A percentile compares a stretch with the other conserved stretches of the same genome.
Evolutionary conservation across 768 basidiomycete genomes (phyloP).

Genomic region (Lactarius hatsudake): DNA sequence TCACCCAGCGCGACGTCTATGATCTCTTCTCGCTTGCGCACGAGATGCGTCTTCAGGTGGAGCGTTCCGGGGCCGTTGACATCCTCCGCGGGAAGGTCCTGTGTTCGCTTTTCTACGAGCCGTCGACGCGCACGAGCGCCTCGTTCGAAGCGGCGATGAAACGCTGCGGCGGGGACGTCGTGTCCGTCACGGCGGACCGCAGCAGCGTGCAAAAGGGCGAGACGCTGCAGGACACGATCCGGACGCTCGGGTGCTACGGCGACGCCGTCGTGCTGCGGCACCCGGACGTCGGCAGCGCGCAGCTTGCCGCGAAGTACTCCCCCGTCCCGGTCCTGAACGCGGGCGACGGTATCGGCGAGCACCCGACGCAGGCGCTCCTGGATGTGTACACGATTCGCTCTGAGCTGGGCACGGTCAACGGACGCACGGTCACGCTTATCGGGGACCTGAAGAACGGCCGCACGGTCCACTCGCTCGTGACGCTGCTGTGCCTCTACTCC

Average conservation of each 20-base stretch:
- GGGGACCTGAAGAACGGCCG: constrained; percentile 98
- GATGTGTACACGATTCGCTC: constrained; percentile 96
- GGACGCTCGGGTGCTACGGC: constrained; percentile 92
- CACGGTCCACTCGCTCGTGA: constrained; percentile 94
- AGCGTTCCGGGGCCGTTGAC: constrained; percentile 84
- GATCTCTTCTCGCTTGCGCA: constrained; percentile 92
- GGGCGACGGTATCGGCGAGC: constrained; percentile 96
- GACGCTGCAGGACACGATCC: constrained; percentile 86
- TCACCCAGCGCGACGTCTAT: constrained; percentile 84
- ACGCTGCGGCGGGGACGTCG: constrained; percentile 92
- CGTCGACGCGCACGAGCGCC: constrained; percentile 91
- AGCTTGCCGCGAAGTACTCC: constrained; percentile 92
- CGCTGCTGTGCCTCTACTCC: constrained; percentile 85
- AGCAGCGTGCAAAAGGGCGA: constrained; percentile 96
- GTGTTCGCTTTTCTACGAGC: constrained; percentile 93
- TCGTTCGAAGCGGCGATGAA: constrained; percentile 99
- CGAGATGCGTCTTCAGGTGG: constrained; percentile 96
- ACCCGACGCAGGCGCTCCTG: constrained; percentile 90
- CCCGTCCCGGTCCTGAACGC: constrained; percentile 96
- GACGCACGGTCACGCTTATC: constrained; percentile 85
- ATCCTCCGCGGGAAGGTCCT: constrained; percentile 89
- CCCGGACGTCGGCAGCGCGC: constrained; percentile 91
- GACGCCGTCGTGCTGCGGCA: constrained; percentile 95
- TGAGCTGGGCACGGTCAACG: constrained; percentile 97
- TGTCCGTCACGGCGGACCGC: constrained; percentile 73